Evolutionary conservation across 2,329 filamentous ascomycete species (phyloP).

Genomic region (Aspergillus clavatus): DNA sequence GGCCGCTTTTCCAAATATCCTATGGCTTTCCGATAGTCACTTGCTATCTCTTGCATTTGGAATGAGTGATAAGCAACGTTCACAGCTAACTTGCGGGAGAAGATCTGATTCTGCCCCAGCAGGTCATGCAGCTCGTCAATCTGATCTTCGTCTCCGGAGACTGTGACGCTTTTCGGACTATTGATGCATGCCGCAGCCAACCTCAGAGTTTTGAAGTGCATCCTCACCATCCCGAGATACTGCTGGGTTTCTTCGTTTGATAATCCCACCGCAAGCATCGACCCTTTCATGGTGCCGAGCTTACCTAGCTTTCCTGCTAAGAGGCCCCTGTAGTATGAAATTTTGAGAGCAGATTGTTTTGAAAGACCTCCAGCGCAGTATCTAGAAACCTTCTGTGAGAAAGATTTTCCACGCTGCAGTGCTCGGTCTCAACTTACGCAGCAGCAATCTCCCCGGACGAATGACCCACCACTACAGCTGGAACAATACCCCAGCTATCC

Average conservation of each 20-base stretch:
- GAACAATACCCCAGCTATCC: background rate
- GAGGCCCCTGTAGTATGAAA: background rate
- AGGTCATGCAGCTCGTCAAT: background rate
- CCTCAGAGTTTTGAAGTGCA: too few relatives aligned
- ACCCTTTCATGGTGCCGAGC: background rate
- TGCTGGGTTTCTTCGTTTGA: background rate
- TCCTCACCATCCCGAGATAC: background rate
- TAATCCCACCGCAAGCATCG: constrained; percentile 1
- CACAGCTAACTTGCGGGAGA: background rate
- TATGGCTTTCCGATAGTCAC: background rate
- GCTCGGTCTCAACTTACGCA: background rate
- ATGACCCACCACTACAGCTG: background rate
- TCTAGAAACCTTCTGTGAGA: too few relatives aligned
- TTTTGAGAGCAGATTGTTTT: background rate
- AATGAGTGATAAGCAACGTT: constrained; percentile 2
- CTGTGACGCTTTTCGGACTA: constrained; percentile 2
- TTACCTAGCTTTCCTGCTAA: background rate
- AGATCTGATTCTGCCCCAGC: background rate
- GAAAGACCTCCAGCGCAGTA: background rate
- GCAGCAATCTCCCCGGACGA: background rate
- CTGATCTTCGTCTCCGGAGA: background rate
- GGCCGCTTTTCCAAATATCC: constrained; percentile 41
- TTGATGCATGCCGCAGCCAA: constrained; percentile 2
- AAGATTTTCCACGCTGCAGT: too few relatives aligned
- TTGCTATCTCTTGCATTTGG: constrained; percentile 1